Conservation (phyloP, 2,329 filamentous ascomycete genomes). For the Calonectria fujianensis region DNA sequence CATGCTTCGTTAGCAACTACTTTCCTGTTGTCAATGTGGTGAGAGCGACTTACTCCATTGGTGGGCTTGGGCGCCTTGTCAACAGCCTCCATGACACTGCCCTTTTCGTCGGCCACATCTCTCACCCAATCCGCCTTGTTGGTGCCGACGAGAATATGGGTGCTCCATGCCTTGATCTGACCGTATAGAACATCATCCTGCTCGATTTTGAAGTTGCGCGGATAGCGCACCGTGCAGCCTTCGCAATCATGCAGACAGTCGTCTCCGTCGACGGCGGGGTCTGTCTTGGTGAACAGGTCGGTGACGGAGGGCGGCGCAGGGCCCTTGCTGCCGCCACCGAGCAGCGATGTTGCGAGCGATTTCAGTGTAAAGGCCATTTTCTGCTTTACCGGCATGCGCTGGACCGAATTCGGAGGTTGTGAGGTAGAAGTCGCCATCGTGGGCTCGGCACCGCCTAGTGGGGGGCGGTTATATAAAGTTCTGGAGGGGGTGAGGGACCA, state of each 20-base stretch:
- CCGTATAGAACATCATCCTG: slow-evolving; percentile 88
- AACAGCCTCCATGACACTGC: slow-evolving; percentile 88
- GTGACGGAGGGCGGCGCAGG: slow-evolving; percentile 56
- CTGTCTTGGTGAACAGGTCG: slow-evolving; percentile 83
- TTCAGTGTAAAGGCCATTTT: slow-evolving; percentile 66
- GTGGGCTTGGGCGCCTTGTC: slow-evolving; percentile 73
- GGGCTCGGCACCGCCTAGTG: neutral
- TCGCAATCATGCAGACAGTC: slow-evolving; percentile 93
- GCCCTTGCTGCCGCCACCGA: slow-evolving; percentile 50
- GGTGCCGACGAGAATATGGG: slow-evolving; percentile 94
- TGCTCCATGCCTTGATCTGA: slow-evolving; percentile 88
- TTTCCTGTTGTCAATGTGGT: neutral
- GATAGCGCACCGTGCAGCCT: slow-evolving; percentile 86
- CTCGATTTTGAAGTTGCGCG: slow-evolving; percentile 83
- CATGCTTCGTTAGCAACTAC: slow-evolving; percentile 17
- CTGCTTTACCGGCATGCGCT: slow-evolving; percentile 59
- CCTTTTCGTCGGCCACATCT: slow-evolving; percentile 91
- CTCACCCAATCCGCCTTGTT: slow-evolving; percentile 96
- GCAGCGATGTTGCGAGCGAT: slow-evolving; percentile 58
- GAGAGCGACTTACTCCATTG: slow-evolving; percentile 76
- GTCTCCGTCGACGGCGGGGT: slow-evolving; percentile 87
- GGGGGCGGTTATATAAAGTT: slow-evolving; percentile 22
- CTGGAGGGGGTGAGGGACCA: slow-evolving; percentile 17
- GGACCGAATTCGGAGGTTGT: slow-evolving; percentile 44
- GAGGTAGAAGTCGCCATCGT: slow-evolving; percentile 29